Evolutionary conservation across 2,329 filamentous ascomycete species (phyloP).

Genomic region (Talaromyces verruculosus): DNA sequence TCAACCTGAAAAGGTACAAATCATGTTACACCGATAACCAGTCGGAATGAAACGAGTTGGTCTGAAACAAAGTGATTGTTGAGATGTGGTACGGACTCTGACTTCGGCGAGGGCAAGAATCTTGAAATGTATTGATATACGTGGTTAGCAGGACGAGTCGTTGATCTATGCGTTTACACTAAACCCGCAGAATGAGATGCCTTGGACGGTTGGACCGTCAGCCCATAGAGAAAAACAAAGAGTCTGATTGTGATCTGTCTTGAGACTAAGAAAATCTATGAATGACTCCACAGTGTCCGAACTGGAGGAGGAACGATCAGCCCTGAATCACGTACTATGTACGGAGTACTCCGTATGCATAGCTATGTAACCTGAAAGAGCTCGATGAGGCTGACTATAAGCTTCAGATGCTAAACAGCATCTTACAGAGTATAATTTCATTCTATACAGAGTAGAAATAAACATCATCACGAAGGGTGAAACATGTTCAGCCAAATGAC

Average conservation of each 20-base stretch:
- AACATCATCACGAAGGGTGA: not conserved
- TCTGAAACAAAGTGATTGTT: not conserved
- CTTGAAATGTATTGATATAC: not conserved
- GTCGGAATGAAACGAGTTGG: not conserved
- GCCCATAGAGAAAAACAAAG: not conserved
- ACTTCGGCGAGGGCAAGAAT: not conserved
- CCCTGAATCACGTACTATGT: not conserved
- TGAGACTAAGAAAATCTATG: not conserved
- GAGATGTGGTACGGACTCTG: not conserved
- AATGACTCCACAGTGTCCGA: constrained; percentile 1
- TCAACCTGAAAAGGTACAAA: not conserved
- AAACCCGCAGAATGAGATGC: not conserved
- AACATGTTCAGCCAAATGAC: not conserved
- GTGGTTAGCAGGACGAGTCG: not conserved
- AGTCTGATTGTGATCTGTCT: not conserved
- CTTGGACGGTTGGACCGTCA: not conserved
- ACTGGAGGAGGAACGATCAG: not conserved
- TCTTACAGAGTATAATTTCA: not conserved
- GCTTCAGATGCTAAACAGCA: not conserved
- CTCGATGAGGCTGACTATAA: not conserved
- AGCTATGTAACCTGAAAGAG: no score
- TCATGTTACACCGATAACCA: not conserved
- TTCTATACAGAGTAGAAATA: not conserved
- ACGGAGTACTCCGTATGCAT: not conserved
- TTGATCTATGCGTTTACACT: not conserved